Evolutionary conservation across 2,329 filamentous ascomycete genomes (phyloP).

Genomic region (Zymoseptoria passerinii): DNA sequence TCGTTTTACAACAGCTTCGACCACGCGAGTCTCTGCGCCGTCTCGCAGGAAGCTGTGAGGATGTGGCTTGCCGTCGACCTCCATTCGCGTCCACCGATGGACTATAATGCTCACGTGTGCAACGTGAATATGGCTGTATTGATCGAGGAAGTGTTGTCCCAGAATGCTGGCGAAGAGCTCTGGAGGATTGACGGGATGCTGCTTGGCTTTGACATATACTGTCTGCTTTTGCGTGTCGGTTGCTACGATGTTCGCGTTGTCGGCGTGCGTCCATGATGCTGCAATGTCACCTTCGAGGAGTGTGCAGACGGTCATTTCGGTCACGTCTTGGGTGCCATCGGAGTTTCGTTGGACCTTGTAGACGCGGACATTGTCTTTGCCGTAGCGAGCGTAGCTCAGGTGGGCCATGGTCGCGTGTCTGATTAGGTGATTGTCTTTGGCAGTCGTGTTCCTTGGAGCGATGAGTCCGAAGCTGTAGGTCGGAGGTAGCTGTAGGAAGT

Average conservation of each 20-base stretch:
- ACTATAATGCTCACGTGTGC: constrained; percentile 75
- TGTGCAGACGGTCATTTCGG: constrained; percentile 90
- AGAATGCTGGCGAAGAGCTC: constrained; percentile 84
- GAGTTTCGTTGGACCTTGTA: constrained; percentile 85
- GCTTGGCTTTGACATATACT: constrained; percentile 82
- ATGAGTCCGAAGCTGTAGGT: not conserved
- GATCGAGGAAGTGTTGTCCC: constrained; percentile 79
- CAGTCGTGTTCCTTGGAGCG: not conserved
- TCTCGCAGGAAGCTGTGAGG: constrained; percentile 93
- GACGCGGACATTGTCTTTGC: constrained; percentile 97
- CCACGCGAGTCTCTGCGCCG: constrained; percentile 76
- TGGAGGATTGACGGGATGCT: constrained; percentile 82
- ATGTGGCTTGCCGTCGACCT: constrained; percentile 78
- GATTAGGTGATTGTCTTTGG: not conserved
- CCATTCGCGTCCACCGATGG: constrained; percentile 87
- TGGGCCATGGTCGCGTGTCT: constrained; percentile 34
- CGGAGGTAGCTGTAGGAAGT: not conserved
- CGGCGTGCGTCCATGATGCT: constrained; percentile 76
- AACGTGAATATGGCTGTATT: constrained; percentile 77
- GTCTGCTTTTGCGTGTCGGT: constrained; percentile 98
- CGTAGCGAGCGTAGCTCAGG: constrained; percentile 59
- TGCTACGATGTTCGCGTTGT: constrained; percentile 91
- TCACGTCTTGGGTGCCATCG: constrained; percentile 73
- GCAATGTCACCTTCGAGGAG: constrained; percentile 91
- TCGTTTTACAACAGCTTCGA: constrained; percentile 61